Evolutionary conservation across 495 filamentous ascomycete species (phyloP).

Genomic region (Tuber magnatum): DNA sequence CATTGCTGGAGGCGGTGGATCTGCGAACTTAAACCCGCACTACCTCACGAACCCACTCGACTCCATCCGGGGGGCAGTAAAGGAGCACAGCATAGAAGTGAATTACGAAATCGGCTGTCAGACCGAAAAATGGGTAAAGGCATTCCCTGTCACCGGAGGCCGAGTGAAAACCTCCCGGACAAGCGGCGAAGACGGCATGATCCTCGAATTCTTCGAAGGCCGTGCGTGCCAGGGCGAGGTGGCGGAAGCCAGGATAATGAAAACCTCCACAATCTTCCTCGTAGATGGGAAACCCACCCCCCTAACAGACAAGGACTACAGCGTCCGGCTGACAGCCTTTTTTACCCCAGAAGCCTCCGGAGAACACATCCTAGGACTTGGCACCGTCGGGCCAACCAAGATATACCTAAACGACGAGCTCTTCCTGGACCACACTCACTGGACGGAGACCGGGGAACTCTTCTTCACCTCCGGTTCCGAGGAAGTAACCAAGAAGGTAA

Average conservation of each 20-base stretch:
- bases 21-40: slow-evolving; percentile 68
- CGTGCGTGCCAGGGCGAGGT: slow-evolving; percentile 53
- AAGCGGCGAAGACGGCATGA: slow-evolving; percentile 51
- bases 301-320: slow-evolving; percentile 53
- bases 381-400: slow-evolving; percentile 65
- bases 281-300: slow-evolving; percentile 55
- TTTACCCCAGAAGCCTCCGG: slow-evolving; percentile 51
- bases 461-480: slow-evolving; percentile 52
- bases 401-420: slow-evolving; percentile 61
- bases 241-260: slow-evolving; percentile 48
- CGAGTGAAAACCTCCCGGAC: slow-evolving; percentile 43
- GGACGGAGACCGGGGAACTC: slow-evolving; percentile 56
- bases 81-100: slow-evolving; percentile 43
- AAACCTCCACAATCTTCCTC: slow-evolving; percentile 57
- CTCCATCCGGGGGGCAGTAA: slow-evolving; percentile 45
- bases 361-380: slow-evolving; percentile 65
- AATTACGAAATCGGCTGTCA: slow-evolving; percentile 51
- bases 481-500: slow-evolving; percentile 49
- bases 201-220: slow-evolving; percentile 55
- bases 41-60: slow-evolving; percentile 59
- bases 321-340: slow-evolving; percentile 51
- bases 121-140: slow-evolving; percentile 58
- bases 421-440: slow-evolving; percentile 63
- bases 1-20: slow-evolving; percentile 71
- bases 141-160: slow-evolving; percentile 50